These are phyloP conservation scores for Colletotrichum phormii DNA, from an alignment of 2,329 filamentous ascomycete genomes.

Conservation along the genomic window DNA sequence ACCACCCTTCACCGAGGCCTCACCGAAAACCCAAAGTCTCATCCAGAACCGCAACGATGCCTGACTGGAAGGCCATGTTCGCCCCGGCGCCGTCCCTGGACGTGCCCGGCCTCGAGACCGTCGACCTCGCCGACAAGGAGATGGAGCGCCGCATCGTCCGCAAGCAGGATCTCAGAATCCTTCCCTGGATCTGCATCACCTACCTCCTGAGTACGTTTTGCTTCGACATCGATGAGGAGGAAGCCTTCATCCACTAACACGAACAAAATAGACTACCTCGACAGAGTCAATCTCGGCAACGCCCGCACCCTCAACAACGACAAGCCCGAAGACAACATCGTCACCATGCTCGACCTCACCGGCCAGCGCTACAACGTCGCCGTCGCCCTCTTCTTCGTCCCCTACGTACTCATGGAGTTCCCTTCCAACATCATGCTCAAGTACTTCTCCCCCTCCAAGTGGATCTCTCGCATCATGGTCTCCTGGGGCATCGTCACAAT, in stretches of 20 bases:
- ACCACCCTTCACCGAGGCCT: slow-evolving; percentile 3
- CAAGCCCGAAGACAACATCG: slow-evolving; percentile 47
- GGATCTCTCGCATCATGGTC: slow-evolving; percentile 53
- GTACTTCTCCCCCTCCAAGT: slow-evolving; percentile 49
- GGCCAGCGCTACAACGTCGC: slow-evolving; percentile 47
- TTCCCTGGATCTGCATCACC: slow-evolving; percentile 48
- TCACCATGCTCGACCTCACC: slow-evolving; percentile 44
- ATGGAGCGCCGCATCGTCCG: slow-evolving; percentile 49
- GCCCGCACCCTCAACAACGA: slow-evolving; percentile 49
- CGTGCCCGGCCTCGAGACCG: slow-evolving; percentile 48
- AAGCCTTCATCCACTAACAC: slow-evolving; percentile 1
- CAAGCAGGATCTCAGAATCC: slow-evolving; percentile 47
- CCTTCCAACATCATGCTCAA: slow-evolving; percentile 49
- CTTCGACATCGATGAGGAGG: neutral
- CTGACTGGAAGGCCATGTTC: slow-evolving; percentile 36
- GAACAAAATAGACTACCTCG: slow-evolving; percentile 41
- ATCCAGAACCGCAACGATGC: slow-evolving; percentile 23
- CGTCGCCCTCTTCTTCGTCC: slow-evolving; percentile 46
- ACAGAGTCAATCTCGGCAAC: slow-evolving; percentile 49
- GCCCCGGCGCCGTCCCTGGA: slow-evolving; percentile 44
- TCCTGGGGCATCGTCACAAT: slow-evolving; percentile 63
- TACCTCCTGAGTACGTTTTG: slow-evolving; percentile 44
- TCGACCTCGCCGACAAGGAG: slow-evolving; percentile 47
- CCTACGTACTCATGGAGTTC: slow-evolving; percentile 46
- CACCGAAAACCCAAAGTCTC: slow-evolving; percentile 2